These are phyloP conservation scores for Phytophthora fragariaefolia DNA, from an alignment of 352 stramenopile species.

Conservation along the genomic window DNA sequence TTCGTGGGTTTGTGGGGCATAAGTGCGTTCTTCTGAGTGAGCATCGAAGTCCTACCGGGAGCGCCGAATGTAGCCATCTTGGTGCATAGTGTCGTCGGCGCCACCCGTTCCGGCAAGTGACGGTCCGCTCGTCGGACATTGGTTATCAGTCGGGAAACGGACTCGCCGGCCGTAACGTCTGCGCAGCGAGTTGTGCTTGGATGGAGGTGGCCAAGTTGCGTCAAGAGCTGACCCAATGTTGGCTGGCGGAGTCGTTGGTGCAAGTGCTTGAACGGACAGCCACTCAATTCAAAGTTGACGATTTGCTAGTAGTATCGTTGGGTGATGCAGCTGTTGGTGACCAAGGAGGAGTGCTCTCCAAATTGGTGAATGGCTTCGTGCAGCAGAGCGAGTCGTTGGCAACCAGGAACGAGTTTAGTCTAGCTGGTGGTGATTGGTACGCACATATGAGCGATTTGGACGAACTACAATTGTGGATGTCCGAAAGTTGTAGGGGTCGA, in stretches of 20 bases:
- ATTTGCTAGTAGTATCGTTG: constrained; percentile 34
- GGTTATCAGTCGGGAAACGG: constrained; percentile 19
- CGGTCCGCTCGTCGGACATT: constrained; percentile 10
- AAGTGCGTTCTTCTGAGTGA: no score
- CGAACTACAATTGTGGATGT: constrained; percentile 9
- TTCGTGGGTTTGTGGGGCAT: no score
- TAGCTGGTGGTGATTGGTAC: constrained; percentile 1
- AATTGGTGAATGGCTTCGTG: constrained; percentile 26
- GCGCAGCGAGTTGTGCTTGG: neutral
- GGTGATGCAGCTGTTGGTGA: constrained; percentile 10
- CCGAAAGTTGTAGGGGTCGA: neutral
- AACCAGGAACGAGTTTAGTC: neutral
- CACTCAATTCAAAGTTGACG: neutral
- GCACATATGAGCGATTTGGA: constrained; percentile 15
- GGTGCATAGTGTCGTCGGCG: constrained; percentile 4
- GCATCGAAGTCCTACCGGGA: no score
- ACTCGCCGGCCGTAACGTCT: constrained; percentile 12
- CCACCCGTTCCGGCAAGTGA: constrained; percentile 35
- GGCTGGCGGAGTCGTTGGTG: constrained; percentile 44
- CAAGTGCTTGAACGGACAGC: constrained; percentile 42
- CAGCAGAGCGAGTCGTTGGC: constrained; percentile 2
- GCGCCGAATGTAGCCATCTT: constrained; percentile 44
- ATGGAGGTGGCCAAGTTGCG: constrained; percentile 36
- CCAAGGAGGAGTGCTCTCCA: constrained; percentile 22
- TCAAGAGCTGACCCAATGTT: constrained; percentile 47